Conservation (phyloP, 306 rosid genomes). For the Acmispon strigosus region DNA sequence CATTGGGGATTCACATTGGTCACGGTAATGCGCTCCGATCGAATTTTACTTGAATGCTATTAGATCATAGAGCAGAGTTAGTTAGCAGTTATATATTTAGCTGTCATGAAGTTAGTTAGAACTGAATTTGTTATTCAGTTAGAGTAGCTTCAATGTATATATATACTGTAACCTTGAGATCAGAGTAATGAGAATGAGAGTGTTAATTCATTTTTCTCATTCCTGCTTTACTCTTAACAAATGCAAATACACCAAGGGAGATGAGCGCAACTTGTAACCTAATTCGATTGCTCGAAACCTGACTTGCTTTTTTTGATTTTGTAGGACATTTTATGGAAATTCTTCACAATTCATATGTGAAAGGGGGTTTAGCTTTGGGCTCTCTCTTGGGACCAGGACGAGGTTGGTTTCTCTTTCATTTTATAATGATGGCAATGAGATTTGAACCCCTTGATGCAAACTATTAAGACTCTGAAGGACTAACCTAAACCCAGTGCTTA, state of each 20-base stretch:
- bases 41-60: background rate
- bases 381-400: conserved; percentile 93
- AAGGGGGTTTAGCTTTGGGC: conserved; percentile 78
- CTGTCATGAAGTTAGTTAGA: too few species aligned
- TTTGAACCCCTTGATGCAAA: too few species aligned
- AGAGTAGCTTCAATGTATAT: too few species aligned
- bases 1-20: conserved; percentile 73
- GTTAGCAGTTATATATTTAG: too few species aligned
- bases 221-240: too few species aligned
- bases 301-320: background rate
- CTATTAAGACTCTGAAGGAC: too few species aligned
- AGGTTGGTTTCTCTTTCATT: conserved; percentile 47
- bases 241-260: background rate
- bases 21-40: conserved; percentile 49
- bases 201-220: too few species aligned
- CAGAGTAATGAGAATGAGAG: too few species aligned
- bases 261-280: background rate
- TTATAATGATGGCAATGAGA: background rate
- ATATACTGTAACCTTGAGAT: too few species aligned
- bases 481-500: background rate
- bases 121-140: too few species aligned
- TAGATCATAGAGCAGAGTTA: too few species aligned
- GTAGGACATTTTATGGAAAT: conserved; percentile 56
- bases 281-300: background rate
- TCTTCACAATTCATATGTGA: conserved; percentile 82